Conservation (phyloP, 1,284 basidiomycete genomes). For the Microbotryum violaceum region DNA sequence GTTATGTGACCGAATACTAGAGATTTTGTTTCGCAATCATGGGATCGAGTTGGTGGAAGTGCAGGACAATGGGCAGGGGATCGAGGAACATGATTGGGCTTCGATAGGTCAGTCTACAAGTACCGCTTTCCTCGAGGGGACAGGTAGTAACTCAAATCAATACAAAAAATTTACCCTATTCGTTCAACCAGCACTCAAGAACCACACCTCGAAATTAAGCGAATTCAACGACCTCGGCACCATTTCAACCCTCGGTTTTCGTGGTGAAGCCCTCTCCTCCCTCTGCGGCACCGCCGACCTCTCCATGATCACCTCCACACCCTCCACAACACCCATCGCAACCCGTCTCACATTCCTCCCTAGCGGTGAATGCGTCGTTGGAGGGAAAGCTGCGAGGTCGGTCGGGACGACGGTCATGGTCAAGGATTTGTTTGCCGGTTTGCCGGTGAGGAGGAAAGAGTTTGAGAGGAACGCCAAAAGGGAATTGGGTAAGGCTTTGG, state of each 20-base stretch:
- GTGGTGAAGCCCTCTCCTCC: conserved; percentile 90
- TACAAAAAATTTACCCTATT: too few relatives aligned
- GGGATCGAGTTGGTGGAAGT: conserved; percentile 84
- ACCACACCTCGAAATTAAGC: conserved; percentile 86
- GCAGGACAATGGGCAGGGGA: conserved; percentile 84
- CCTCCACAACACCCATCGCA: conserved; percentile 64
- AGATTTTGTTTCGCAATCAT: conserved; percentile 82
- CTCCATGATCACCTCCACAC: conserved; percentile 64
- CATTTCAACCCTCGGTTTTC: conserved; percentile 84
- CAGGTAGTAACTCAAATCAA: too few relatives aligned
- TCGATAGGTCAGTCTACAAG: conserved; percentile 56
- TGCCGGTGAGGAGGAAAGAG: conserved; percentile 89
- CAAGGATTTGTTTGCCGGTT: conserved; percentile 63
- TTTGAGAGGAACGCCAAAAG: conserved; percentile 82
- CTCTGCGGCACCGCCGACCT: conserved; percentile 80
- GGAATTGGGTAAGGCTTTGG: conserved; percentile 78
- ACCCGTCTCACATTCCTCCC: conserved; percentile 57
- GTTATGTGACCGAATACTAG: conserved; percentile 43
- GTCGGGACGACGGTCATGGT: conserved; percentile 79
- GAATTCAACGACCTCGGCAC: conserved; percentile 65
- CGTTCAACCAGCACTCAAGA: conserved; percentile 61
- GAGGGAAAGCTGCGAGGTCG: conserved; percentile 40
- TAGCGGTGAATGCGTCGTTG: conserved; percentile 33
- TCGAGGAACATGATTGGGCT: conserved; percentile 66
- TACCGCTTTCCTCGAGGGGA: too few relatives aligned